Evolutionary conservation across 2,329 filamentous ascomycete genomes (phyloP), one percentile per base, ranked within the genome.

Genomic region (Cladophialophora immunda): DNA sequence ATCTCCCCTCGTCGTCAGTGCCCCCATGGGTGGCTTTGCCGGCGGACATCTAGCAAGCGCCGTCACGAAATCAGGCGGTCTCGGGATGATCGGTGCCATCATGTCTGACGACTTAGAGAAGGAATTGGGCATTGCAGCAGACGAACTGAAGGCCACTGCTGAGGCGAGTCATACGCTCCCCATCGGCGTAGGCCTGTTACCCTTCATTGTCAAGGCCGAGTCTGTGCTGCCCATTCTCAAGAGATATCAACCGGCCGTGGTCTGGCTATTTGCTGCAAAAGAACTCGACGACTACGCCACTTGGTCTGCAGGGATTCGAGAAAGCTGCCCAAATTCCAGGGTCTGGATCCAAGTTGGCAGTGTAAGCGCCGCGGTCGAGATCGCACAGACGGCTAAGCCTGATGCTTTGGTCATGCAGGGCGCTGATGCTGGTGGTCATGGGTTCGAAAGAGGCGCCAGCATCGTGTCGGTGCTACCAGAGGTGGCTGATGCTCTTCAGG

Each of bases 21-120:
- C 89, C 1, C 90, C 91, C 0, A 92, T 93, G 90, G 85, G 88
- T 41, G 81, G 88, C 41, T 86, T 92, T 59, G 80, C 83, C 71
- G 83, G 75, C 73, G 84, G 75, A 67, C 82, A 74, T 0, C 82
- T 92, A 2, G 87, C 89, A 3, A 79, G 87, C 34, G 84, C 87
- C 54, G 84, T 92, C 13, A 87, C 85, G 1, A 78, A 78, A 71
- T 84, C 87, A 38, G 83, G 83, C 6, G 83, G 83, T 4, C 69
- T 85, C 0, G 85, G 80, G 5, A 79, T 92, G 71, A 81, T 87
- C 27, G 78, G 80, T 1, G 87, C 87, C 1, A 88, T 88, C 3
- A 92, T 63, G 73, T 76, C 59, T 63, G 62, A 68, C 1, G 68
- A 71, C 29, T 73, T 80, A 0, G 74, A 77, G 54, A 57, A 58